Conservation (phyloP, 2,329 filamentous ascomycete genomes). For the Coleophoma crateriformis region DNA sequence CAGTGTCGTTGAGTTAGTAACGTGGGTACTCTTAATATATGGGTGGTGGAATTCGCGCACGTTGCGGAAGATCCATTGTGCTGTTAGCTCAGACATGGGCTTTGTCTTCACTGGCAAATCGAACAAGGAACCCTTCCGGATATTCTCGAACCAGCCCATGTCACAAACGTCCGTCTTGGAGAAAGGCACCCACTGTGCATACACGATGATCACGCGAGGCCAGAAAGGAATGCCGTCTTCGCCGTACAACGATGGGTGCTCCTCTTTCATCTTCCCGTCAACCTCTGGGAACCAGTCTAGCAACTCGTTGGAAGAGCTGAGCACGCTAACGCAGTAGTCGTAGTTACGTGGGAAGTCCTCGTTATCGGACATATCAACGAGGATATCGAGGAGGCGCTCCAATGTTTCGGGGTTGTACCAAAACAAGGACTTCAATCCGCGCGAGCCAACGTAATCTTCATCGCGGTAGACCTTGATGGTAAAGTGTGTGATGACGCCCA, state of each 20-base stretch:
- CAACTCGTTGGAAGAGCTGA: constrained; percentile 32
- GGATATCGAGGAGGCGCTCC: constrained; percentile 30
- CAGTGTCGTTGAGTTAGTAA: constrained; percentile 36
- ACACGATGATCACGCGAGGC: constrained; percentile 37
- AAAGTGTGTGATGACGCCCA: constrained; percentile 27
- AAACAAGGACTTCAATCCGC: constrained; percentile 36
- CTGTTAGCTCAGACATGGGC: constrained; percentile 39
- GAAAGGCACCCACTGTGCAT: constrained; percentile 42
- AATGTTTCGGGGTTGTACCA: constrained; percentile 33
- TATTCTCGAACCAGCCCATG: constrained; percentile 31
- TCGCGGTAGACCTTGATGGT: constrained; percentile 33
- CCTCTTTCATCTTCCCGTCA: constrained; percentile 21
- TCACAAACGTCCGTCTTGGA: constrained; percentile 29
- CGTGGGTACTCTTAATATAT: constrained; percentile 41
- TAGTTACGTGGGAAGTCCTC: constrained; percentile 37
- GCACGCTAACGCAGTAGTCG: constrained; percentile 40
- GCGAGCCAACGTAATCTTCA: constrained; percentile 32
- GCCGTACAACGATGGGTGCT: constrained; percentile 7
- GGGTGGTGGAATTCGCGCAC: constrained; percentile 41
- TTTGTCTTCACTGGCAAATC: constrained; percentile 24
- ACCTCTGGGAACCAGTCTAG: constrained; percentile 31
- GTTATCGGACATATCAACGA: constrained; percentile 40
- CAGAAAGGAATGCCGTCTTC: constrained; percentile 16
- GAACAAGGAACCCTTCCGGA: constrained; percentile 26
- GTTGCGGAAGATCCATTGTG: constrained; percentile 40